Conservation (phyloP, 1,284 basidiomycete genomes). For the Cystobasidium slooffiae region DNA sequence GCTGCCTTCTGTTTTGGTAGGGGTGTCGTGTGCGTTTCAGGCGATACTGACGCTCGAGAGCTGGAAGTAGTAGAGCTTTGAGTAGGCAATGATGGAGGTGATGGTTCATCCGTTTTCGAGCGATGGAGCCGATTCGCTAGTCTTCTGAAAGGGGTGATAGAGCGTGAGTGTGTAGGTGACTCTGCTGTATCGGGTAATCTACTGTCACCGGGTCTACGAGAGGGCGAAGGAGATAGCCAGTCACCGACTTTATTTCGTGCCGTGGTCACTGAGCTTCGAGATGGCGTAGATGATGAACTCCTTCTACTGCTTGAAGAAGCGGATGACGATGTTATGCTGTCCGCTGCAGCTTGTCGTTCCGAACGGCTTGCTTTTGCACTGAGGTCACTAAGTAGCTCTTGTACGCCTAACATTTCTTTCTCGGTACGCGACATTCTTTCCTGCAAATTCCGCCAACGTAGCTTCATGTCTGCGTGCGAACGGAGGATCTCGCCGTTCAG, state of each 20-base stretch:
- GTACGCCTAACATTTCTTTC: constrained; percentile 74
- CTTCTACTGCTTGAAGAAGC: constrained; percentile 15
- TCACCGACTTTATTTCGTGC: constrained; percentile 29
- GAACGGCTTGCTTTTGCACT: neutral
- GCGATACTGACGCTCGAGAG: constrained; percentile 15
- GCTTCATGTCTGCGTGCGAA: constrained; percentile 79
- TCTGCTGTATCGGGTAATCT: neutral
- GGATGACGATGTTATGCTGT: constrained; percentile 2
- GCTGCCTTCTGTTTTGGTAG: constrained; percentile 6
- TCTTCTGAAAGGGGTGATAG: constrained; percentile 33
- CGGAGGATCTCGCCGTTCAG: constrained; percentile 92
- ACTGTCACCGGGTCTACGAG: neutral
- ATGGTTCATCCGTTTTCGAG: constrained; percentile 4
- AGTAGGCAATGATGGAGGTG: constrained; percentile 21
- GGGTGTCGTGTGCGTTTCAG: neutral
- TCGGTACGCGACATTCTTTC: constrained; percentile 77
- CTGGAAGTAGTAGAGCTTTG: constrained; percentile 1
- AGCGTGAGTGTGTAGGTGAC: constrained; percentile 20
- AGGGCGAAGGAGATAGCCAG: constrained; percentile 30
- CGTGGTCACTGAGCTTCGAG: neutral
- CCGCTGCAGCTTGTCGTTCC: neutral
- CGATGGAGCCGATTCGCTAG: constrained; percentile 28
- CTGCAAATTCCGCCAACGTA: constrained; percentile 76
- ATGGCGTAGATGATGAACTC: constrained; percentile 21
- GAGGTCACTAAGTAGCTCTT: constrained; percentile 63